These are phyloP conservation scores for Jaapia argillacea DNA, from an alignment of 768 basidiomycete genomes.

Conservation along the genomic window DNA sequence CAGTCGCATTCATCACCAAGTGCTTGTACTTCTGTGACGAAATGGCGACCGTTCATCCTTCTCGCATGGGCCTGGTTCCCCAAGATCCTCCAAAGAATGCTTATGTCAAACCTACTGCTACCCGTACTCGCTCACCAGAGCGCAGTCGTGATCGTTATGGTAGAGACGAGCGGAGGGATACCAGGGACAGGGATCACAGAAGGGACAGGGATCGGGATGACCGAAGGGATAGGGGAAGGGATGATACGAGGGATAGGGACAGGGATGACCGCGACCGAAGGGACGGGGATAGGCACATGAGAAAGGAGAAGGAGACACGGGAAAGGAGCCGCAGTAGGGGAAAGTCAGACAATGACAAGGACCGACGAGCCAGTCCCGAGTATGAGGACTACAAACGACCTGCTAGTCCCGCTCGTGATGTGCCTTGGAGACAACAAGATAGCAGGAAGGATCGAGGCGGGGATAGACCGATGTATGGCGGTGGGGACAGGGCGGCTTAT, in stretches of 20 bases:
- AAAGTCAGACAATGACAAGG: too few relatives aligned
- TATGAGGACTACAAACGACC: conserved; percentile 50
- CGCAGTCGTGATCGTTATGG: conserved; percentile 2
- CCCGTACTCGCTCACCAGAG: conserved; percentile 35
- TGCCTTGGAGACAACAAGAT: conserved; percentile 37
- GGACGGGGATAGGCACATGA: conserved; percentile 21
- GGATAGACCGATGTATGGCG: conserved; percentile 17
- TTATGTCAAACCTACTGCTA: conserved; percentile 13
- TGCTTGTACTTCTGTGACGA: too few relatives aligned
- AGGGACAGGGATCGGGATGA: conserved; percentile 1
- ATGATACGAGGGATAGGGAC: conserved; percentile 16
- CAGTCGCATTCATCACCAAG: too few relatives aligned
- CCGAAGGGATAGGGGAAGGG: conserved; percentile 14
- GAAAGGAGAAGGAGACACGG: conserved; percentile 9
- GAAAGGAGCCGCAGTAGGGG: too few relatives aligned
- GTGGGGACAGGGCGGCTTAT: too few relatives aligned
- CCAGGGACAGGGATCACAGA: conserved; percentile 5
- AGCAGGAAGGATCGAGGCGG: conserved; percentile 47
- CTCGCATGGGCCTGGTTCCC: conserved; percentile 58
- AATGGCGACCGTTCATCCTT: conserved; percentile 73
- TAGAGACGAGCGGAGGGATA: conserved; percentile 3
- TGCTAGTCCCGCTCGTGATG: conserved; percentile 22
- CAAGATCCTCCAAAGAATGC: conserved; percentile 20
- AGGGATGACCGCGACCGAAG: conserved; percentile 20
- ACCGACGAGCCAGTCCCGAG: too few relatives aligned